Base-by-base conservation (phyloP, 2,329 filamentous ascomycete genomes). In the Hypoxylon sp. region DNA sequence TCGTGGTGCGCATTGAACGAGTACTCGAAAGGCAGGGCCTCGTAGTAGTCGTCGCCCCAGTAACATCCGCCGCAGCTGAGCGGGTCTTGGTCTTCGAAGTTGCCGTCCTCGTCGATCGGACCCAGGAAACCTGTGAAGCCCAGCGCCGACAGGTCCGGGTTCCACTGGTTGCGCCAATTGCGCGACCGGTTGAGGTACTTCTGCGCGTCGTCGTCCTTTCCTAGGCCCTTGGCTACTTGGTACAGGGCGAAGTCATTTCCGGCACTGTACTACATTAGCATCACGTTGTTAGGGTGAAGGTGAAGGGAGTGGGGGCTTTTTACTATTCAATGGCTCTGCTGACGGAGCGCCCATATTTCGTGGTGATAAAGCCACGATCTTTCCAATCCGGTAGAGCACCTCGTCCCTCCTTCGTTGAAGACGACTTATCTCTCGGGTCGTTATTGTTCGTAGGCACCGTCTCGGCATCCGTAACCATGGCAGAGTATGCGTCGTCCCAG, bases 141-240 rank as follows among this genome's bases (percentile, higher is more conserved):
- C 0, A 90, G 82, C 0, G 87, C 87, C 0, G 81, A 82, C 48
- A 88, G 83, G 51, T 86, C 76, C 0, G 84, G 75, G 75, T 92
- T 90, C 90, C 90, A 93, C 70, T 92, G 90, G 74, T 92, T 92
- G 14, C 88, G 84, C 91, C 91, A 93, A 73, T 92, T 90, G 9
- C 85, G 83, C 0, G 89, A 91, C 8, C 90, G 86, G 50, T 85
- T 80, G 26, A 92, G 81, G 71, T 92, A 93, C 58, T 83, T 89
- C 2, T 79, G 68, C 3, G 87, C 85, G 46, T 90, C 87, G 0
- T 79, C 78, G 0, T 73, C 63, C 51, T 85, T 84, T 1, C 82
- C 83, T 1, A 92, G 78, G 0, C 89, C 90, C 1, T 74, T 77
- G 2, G 91, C 91, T 10, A 93, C 88, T 74, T 90, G 87, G 65